These are phyloP conservation scores for Bromus sterilis DNA, from an alignment of 176 grass and related monocot species.

Conservation along the genomic window DNA sequence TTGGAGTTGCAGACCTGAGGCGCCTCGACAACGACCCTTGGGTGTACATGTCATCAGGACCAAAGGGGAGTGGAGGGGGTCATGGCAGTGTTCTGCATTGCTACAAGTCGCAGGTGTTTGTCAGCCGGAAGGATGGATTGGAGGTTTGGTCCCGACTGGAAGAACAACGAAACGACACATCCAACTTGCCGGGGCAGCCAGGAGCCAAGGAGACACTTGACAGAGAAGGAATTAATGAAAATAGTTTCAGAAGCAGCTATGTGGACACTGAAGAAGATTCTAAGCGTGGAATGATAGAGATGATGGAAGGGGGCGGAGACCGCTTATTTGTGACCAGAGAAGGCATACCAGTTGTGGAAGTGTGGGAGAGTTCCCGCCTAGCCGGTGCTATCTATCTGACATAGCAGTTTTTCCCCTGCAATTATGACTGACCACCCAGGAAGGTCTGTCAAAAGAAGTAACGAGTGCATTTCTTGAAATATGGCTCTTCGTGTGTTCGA, in stretches of 20 bases:
- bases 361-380: conserved; percentile 68
- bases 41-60: conserved; percentile 59
- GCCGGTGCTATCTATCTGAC: conserved; percentile 38
- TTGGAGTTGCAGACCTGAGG: conserved; percentile 74
- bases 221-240: conserved; percentile 15
- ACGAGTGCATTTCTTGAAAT: not conserved
- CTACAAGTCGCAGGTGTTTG: conserved; percentile 72
- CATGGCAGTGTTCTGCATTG: conserved; percentile 59
- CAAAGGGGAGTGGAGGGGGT: conserved; percentile 51
- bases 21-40: conserved; percentile 67
- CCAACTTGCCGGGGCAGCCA: not conserved
- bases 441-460: not conserved
- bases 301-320: conserved; percentile 71
- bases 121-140: conserved; percentile 61
- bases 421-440: too few species aligned
- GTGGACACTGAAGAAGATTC: conserved; percentile 66
- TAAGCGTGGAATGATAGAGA: conserved; percentile 47
- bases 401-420: not conserved
- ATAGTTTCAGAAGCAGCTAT: conserved; percentile 45
- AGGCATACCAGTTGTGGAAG: conserved; percentile 54
- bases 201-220: not conserved
- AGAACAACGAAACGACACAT: not conserved
- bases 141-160: conserved; percentile 77
- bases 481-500: too few species aligned
- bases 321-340: conserved; percentile 74